Percentiles rank a stretch among this genome's conserved stretches.
Conservation (phyloP, 2,329 filamentous ascomycete species). For the Diaporthe citri region DNA sequence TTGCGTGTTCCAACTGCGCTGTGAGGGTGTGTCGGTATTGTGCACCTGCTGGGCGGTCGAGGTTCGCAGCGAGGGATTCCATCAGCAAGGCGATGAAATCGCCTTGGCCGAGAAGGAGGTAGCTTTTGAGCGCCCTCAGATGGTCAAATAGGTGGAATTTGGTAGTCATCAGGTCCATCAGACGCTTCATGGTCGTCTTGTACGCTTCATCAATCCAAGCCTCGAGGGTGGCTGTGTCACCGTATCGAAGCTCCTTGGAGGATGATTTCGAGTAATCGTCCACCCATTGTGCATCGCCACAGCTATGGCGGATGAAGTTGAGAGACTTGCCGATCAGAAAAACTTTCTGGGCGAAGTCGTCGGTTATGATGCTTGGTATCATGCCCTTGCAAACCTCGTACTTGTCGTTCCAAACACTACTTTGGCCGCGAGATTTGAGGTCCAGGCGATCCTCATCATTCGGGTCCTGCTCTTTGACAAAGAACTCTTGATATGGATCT, state of each 20-base stretch:
- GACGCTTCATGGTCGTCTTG: slow-evolving; percentile 95
- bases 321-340: slow-evolving; percentile 98
- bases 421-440: slow-evolving; percentile 72
- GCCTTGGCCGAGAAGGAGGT: slow-evolving; percentile 92
- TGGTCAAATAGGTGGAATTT: slow-evolving; percentile 98
- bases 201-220: slow-evolving; percentile 97
- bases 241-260: slow-evolving; percentile 91
- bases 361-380: slow-evolving; percentile 93
- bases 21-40: slow-evolving; percentile 97
- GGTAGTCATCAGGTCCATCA: slow-evolving; percentile 92
- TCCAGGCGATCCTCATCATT: slow-evolving; percentile 59
- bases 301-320: slow-evolving; percentile 97
- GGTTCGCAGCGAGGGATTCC: slow-evolving; percentile 92
- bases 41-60: slow-evolving; percentile 94
- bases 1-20: slow-evolving; percentile 97
- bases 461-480: slow-evolving; percentile 85
- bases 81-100: slow-evolving; percentile 98
- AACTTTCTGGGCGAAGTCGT: slow-evolving; percentile 95
- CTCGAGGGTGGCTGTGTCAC: slow-evolving; percentile 91
- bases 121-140: slow-evolving; percentile 90
- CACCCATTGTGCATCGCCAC: slow-evolving; percentile 94
- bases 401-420: slow-evolving; percentile 98
- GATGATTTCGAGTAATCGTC: slow-evolving; percentile 94
- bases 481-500: slow-evolving; percentile 97
- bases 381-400: slow-evolving; percentile 88